Percentiles rank a stretch among this genome's conserved stretches.
phyloP scores from a whole-genome alignment of 1,284 basidiomycete species.

The Microbotryomycetes sp. region DNA sequence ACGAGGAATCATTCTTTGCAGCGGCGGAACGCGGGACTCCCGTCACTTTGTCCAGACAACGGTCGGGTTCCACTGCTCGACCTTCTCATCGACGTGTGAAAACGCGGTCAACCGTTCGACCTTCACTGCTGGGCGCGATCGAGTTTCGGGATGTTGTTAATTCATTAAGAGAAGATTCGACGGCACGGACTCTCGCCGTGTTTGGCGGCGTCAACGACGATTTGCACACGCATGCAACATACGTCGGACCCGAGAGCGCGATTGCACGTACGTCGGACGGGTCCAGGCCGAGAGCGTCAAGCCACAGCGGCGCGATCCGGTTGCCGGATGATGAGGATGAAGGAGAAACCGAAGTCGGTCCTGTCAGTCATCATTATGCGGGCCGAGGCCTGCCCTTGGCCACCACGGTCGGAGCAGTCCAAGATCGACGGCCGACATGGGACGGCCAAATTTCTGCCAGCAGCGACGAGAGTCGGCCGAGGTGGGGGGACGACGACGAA shows the following conservation, averaged over 20 bases:
- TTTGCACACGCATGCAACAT: conserved; percentile 3
- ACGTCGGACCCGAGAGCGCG: background rate
- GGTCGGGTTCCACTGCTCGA: conserved; percentile 1
- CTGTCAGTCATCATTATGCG: too few species aligned
- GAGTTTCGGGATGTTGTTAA: conserved; percentile 87
- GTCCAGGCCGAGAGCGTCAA: background rate
- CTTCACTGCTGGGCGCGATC: conserved; percentile 78
- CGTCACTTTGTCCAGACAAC: background rate
- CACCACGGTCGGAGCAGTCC: background rate
- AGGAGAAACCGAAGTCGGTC: background rate
- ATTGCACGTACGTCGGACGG: background rate
- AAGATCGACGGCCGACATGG: background rate
- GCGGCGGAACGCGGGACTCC: conserved; percentile 3
- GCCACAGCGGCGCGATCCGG: conserved; percentile 4
- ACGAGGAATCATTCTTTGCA: conserved; percentile 6
- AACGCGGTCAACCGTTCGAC: conserved; percentile 14
- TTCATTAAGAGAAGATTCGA: conserved; percentile 54
- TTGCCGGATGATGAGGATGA: background rate
- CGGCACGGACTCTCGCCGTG: conserved; percentile 19
- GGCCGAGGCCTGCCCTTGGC: background rate
- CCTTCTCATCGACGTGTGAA: conserved; percentile 1
- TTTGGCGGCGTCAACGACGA: conserved; percentile 21
- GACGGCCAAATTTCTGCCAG: background rate
- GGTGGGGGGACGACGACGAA: background rate
- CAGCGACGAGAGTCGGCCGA: background rate